These are phyloP conservation scores for Mucor plumbeus DNA, from an alignment of 371 early-diverging fungal species.

Conservation along the genomic window DNA sequence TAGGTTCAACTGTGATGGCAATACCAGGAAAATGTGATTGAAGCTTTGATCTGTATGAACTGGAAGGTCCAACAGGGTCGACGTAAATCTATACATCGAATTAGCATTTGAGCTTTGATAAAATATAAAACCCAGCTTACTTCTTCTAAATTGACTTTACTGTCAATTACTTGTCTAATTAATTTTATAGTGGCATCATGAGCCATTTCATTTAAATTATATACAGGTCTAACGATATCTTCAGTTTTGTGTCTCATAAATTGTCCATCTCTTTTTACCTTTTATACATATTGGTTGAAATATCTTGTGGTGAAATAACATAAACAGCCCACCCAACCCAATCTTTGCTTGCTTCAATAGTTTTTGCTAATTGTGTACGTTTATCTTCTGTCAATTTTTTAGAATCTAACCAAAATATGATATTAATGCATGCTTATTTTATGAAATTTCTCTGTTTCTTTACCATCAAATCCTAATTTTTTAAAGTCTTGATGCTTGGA, in stretches of 20 bases:
- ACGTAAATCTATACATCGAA: constrained; percentile 76
- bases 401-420: constrained; percentile 67
- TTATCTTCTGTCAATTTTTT: constrained; percentile 82
- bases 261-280: constrained; percentile 21
- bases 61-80: constrained; percentile 97
- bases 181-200: constrained; percentile 92
- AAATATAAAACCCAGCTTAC: constrained; percentile 38
- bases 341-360: constrained; percentile 62
- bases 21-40: constrained; percentile 73
- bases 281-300: constrained; percentile 86
- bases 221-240: constrained; percentile 65
- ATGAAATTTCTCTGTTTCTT: background rate
- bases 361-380: constrained; percentile 73
- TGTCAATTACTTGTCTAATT: constrained; percentile 67
- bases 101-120: background rate
- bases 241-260: background rate
- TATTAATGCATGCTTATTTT: background rate
- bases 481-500: constrained; percentile 68
- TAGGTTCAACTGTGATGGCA: constrained; percentile 88
- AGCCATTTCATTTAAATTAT: constrained; percentile 95
- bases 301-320: constrained; percentile 86
- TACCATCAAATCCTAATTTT: constrained; percentile 83
- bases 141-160: constrained; percentile 76
- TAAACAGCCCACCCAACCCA: constrained; percentile 88
- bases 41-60: constrained; percentile 83